phyloP scores from a whole-genome alignment of 768 basidiomycete species.

The Trametes cinnabarina region DNA sequence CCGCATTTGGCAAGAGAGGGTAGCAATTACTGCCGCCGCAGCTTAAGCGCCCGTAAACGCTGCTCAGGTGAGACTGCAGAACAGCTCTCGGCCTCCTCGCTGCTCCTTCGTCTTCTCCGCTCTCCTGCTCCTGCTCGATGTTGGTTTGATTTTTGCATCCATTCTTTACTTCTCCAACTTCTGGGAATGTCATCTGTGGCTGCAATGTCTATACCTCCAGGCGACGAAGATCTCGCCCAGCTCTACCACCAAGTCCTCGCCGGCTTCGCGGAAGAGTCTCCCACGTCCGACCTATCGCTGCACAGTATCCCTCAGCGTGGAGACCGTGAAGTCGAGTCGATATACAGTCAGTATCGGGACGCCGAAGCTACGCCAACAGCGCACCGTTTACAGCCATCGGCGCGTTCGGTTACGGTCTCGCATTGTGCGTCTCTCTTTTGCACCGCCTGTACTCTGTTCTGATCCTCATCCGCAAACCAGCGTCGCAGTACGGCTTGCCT shows the following conservation, averaged over 20 bases:
- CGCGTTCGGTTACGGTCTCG: slow-evolving; percentile 11
- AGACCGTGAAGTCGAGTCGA: slow-evolving; percentile 25
- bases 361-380: slow-evolving; percentile 25
- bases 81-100: background rate
- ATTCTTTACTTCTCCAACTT: background rate
- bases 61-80: background rate
- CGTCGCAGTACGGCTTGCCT: slow-evolving; percentile 21
- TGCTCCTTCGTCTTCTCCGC: background rate
- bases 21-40: slow-evolving; percentile 2
- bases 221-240: slow-evolving; percentile 69
- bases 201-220: slow-evolving; percentile 41
- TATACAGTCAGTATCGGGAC: slow-evolving; percentile 26
- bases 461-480: slow-evolving; percentile 8
- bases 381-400: slow-evolving; percentile 15
- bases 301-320: slow-evolving; percentile 13
- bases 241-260: slow-evolving; percentile 77
- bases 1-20: background rate
- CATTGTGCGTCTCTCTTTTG: slow-evolving; percentile 19
- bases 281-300: slow-evolving; percentile 24
- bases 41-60: background rate
- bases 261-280: slow-evolving; percentile 56
- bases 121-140: background rate
- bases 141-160: background rate
- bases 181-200: slow-evolving; percentile 36
- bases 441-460: slow-evolving; percentile 16